A percentile compares a stretch with the other conserved stretches of the same genome.
phyloP scores from a whole-genome alignment of 306 rosid species.

The Cucurbita argyrosperma region DNA sequence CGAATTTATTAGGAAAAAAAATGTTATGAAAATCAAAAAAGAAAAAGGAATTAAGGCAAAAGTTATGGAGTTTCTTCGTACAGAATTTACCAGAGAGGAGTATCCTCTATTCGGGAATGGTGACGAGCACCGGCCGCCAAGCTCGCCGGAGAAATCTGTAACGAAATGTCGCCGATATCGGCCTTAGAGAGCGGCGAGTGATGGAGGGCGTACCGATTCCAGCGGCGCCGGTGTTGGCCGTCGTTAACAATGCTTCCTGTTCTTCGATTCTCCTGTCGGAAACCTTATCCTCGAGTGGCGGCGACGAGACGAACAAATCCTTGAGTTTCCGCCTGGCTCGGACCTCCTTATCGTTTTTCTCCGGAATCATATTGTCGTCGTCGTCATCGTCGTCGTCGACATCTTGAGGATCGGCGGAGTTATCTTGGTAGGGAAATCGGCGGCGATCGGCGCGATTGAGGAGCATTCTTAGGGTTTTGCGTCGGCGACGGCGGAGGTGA shows the following conservation, averaged over 20 bases:
- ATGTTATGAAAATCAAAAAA: background rate
- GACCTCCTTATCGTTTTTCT: slow-evolving; percentile 19
- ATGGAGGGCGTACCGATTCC: background rate
- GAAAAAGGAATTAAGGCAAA: background rate
- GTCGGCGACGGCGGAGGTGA: slow-evolving; percentile 64
- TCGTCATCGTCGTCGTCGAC: slow-evolving; percentile 9
- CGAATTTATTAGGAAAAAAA: background rate
- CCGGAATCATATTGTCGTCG: slow-evolving; percentile 9
- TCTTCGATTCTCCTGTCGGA: slow-evolving; percentile 23
- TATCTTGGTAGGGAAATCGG: slow-evolving; percentile 21
- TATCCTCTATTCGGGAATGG: slow-evolving; percentile 54
- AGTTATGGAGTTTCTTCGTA: slow-evolving; percentile 15
- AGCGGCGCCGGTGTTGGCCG: background rate
- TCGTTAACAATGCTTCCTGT: slow-evolving; percentile 12
- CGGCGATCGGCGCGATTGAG: slow-evolving; percentile 49
- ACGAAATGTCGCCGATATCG: slow-evolving; percentile 47
- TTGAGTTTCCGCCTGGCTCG: slow-evolving; percentile 50
- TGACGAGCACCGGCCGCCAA: slow-evolving; percentile 73
- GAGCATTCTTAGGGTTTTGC: slow-evolving; percentile 58
- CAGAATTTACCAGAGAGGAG: slow-evolving; percentile 9
- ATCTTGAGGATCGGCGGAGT: slow-evolving; percentile 13
- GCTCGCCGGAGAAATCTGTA: slow-evolving; percentile 60
- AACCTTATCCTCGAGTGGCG: slow-evolving; percentile 27
- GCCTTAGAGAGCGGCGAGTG: slow-evolving; percentile 38
- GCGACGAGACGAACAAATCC: slow-evolving; percentile 70